Conservation (phyloP, 345 rosid species). For the Eucalyptus urophylla region DNA sequence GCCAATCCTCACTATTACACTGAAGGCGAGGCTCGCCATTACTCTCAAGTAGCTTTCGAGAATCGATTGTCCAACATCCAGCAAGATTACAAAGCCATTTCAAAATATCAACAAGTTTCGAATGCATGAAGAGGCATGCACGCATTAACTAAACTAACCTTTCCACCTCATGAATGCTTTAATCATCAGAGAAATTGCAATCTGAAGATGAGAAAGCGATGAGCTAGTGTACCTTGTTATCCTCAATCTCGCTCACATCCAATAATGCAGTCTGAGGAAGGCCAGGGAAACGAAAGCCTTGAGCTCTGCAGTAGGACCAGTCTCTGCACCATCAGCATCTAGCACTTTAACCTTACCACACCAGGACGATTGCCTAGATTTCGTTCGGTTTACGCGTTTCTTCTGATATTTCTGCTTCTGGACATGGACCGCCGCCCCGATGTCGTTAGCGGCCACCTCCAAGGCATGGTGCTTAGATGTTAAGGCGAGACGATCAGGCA, state of each 20-base stretch:
- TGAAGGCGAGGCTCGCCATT: slow-evolving; percentile 94
- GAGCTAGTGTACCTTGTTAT: slow-evolving; percentile 39
- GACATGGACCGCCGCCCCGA: slow-evolving; percentile 72
- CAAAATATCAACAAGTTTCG: not conserved
- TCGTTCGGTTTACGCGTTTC: slow-evolving; percentile 22
- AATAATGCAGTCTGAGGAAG: slow-evolving; percentile 73
- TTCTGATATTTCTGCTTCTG: slow-evolving; percentile 61
- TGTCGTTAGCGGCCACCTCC: slow-evolving; percentile 62
- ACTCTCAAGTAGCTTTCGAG: slow-evolving; percentile 96
- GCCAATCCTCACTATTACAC: slow-evolving; percentile 78
- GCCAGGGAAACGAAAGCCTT: slow-evolving; percentile 70
- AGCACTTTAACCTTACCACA: slow-evolving; percentile 89
- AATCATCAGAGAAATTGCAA: not conserved
- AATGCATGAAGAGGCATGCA: not conserved
- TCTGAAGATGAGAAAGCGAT: not conserved
- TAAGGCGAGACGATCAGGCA: slow-evolving; percentile 78
- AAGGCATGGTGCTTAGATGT: slow-evolving; percentile 77
- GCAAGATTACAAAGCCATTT: not conserved
- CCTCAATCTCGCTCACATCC: slow-evolving; percentile 91
- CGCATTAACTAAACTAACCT: not conserved
- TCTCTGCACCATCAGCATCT: slow-evolving; percentile 52
- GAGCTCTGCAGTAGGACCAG: slow-evolving; percentile 40
- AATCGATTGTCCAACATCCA: slow-evolving; percentile 97
- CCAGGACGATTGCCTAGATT: slow-evolving; percentile 50
- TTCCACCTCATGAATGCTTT: not conserved